These are phyloP conservation scores for Citrus sinensis DNA, from an alignment of 345 rosid genomes.

Conservation along the genomic window DNA sequence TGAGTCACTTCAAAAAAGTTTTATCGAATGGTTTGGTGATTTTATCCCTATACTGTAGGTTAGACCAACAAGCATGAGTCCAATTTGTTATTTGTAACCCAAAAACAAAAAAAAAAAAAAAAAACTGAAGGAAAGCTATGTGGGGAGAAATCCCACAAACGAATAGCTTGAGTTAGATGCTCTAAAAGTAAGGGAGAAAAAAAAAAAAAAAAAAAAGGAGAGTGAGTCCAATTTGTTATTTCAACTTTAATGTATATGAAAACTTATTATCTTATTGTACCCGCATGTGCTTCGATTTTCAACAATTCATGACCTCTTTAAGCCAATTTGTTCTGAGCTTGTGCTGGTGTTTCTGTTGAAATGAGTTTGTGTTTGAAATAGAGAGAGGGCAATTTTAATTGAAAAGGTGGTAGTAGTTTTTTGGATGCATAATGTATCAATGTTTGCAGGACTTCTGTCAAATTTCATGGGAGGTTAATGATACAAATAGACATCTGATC, in stretches of 20 bases:
- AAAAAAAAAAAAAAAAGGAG: too few relatives aligned
- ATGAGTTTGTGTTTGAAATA: neutral
- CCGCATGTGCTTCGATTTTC: slow-evolving; percentile 2
- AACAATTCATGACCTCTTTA: slow-evolving; percentile 2
- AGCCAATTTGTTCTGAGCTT: neutral
- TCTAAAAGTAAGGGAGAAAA: too few relatives aligned
- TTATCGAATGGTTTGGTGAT: neutral
- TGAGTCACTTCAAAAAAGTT: neutral
- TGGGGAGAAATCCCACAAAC: too few relatives aligned
- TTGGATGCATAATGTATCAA: neutral
- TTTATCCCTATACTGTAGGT: neutral
- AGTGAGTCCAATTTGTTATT: neutral
- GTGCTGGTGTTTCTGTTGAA: neutral
- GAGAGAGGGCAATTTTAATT: neutral
- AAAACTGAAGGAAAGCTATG: too few relatives aligned
- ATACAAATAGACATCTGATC: neutral
- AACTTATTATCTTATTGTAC: neutral
- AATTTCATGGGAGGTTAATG: neutral
- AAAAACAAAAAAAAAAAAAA: too few relatives aligned
- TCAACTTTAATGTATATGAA: neutral
- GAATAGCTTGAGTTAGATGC: too few relatives aligned
- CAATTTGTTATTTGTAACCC: neutral
- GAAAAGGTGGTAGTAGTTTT: neutral
- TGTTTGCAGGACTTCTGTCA: neutral
- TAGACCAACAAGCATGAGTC: neutral